Base-by-base conservation (phyloP, 2,329 filamentous ascomycete species). In the Fusarium sublunatum region DNA sequence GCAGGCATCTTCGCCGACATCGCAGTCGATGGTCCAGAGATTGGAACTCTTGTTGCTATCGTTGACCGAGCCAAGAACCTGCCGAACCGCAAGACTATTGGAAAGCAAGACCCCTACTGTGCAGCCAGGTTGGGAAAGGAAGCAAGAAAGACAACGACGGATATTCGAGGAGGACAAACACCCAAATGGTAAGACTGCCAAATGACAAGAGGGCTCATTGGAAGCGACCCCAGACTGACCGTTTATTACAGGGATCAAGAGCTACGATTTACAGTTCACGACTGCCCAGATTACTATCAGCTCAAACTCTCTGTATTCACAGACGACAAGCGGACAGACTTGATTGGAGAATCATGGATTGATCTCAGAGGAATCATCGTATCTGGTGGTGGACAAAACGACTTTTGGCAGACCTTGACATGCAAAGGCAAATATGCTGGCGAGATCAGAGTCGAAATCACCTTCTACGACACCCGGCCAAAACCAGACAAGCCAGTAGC, bases 91-190 rank as follows among this genome's bases (percentile, higher is more conserved):
- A 96, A 96, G 82, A 95, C 93, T 6, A 97, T 99, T 82, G 95
- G 95, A 53, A 99, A 99, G 79, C 95, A 99, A 80, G 93, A 98
- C 75, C 94, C 95, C 0, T 99, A 98, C 77, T 97, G 93, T 78
- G 95, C 95, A 34, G 93, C 93, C 29, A 85, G 95, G 50, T 80
- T 99, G 41, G 95, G 94, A 31, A 99, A 99, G 77, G 93, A 98
- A 78, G 95, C 95, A 43, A 96, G 96, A 81, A 97, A 97, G 83
- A 99, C 95, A 3, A 90, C 90, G 36, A 97, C 94, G 5, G 95
- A 99, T 77, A 88, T 94, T 70, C 86, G 95, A 73, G 95, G 95
- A 64, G 95, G 95, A 38, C 95, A 99, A 78, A 98, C 95, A 35
- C 95, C 95, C 7, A 89, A 86, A 85, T 99, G 95, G 95, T 97